Percentiles rank a stretch among this genome's conserved stretches.
These are phyloP conservation scores for Kwoniella pini DNA, from an alignment of 768 basidiomycete genomes.

Conservation along the genomic window DNA sequence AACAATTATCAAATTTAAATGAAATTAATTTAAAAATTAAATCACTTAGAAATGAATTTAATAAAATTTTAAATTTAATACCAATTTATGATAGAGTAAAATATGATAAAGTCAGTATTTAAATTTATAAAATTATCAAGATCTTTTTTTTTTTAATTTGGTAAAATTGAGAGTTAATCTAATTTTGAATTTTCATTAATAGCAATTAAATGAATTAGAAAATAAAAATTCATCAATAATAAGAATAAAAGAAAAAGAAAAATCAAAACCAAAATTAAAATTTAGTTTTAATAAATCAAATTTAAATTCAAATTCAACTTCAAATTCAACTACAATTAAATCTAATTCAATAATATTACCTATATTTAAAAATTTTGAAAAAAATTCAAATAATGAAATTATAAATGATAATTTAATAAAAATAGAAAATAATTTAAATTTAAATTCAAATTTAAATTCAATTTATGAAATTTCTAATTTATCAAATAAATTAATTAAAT, in stretches of 20 bases:
- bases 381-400: constrained; percentile 55
- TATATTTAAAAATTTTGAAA: too few relatives aligned
- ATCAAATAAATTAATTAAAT: not conserved
- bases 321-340: not conserved
- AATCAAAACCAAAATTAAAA: constrained; percentile 61
- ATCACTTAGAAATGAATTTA: constrained; percentile 15
- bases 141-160: too few relatives aligned
- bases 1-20: not conserved
- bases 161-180: not conserved
- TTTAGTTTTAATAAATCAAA: constrained; percentile 67
- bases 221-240: constrained; percentile 61
- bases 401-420: constrained; percentile 70
- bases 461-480: constrained; percentile 13
- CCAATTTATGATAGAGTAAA: constrained; percentile 35
- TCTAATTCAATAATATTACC: too few relatives aligned
- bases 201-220: constrained; percentile 73
- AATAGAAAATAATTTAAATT: constrained; percentile 56
- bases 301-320: too few relatives aligned
- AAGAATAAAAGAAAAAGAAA: constrained; percentile 57
- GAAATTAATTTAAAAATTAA: not conserved
- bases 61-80: constrained; percentile 8
- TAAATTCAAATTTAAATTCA: not conserved
- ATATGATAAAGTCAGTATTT: constrained; percentile 38
- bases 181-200: constrained; percentile 1
- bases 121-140: too few relatives aligned